Conservation (phyloP, 139 green algal species). For the Chlamydomonas asymmetrica region DNA sequence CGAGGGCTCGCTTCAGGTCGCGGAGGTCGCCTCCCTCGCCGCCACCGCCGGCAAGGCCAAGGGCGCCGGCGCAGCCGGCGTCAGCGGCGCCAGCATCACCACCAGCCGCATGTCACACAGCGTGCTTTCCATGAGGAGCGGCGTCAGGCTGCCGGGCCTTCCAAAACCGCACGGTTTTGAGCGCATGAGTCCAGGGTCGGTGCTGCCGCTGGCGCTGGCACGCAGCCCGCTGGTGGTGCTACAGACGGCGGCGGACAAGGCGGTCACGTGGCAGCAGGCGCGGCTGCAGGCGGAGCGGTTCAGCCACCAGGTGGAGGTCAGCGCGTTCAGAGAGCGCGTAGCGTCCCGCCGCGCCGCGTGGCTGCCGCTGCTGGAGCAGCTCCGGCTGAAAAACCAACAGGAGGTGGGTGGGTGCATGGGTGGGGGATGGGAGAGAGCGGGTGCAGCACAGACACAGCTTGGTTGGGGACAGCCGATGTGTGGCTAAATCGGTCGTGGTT, state of each 20-base stretch:
- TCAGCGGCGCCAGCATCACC: background rate
- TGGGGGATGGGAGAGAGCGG: too few relatives aligned
- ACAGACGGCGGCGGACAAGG: slow-evolving; percentile 3
- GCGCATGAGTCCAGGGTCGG: background rate
- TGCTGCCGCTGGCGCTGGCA: slow-evolving; percentile 6
- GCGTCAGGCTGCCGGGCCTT: background rate
- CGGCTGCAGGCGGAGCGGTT: slow-evolving; percentile 9
- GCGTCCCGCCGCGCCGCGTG: too few relatives aligned
- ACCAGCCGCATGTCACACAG: background rate
- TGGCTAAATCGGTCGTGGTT: too few relatives aligned
- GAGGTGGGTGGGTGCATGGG: too few relatives aligned
- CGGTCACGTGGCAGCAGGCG: slow-evolving; percentile 13
- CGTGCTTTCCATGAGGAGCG: too few relatives aligned
- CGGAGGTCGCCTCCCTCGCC: background rate
- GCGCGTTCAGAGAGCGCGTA: too few relatives aligned
- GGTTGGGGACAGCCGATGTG: too few relatives aligned
- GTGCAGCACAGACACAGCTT: too few relatives aligned
- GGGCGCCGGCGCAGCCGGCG: background rate
- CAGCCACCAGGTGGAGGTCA: too few relatives aligned
- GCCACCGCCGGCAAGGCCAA: slow-evolving; percentile 1
- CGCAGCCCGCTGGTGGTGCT: slow-evolving; percentile 4
- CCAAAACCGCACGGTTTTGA: slow-evolving; percentile 9
- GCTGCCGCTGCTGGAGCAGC: too few relatives aligned
- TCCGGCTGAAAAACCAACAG: too few relatives aligned
- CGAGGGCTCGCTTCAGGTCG: slow-evolving; percentile 13